Evolutionary conservation across 2,329 filamentous ascomycete species (phyloP), one percentile per base, ranked within the genome.

Genomic region (Zasmidium cellare): DNA sequence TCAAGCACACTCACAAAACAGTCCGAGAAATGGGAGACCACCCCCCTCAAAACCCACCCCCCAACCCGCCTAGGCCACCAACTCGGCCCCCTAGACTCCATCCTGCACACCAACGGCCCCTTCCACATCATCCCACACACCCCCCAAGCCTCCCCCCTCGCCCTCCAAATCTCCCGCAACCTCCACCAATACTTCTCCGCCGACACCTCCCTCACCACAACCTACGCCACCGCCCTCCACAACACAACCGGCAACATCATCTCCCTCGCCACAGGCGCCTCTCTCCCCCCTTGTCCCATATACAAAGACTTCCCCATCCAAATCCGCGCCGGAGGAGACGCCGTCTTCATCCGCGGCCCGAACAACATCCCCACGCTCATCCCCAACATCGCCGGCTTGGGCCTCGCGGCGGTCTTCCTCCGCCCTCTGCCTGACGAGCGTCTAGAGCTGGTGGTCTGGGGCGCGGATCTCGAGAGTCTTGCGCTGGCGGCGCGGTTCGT

Each of bases 361-460:
- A 41, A 41, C n/a, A n/a, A n/a, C 35, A 14, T 41, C 6, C 35
- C 35, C 7, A 14, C 35, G 12, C n/a, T 41, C 12, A 41, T 41
- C 16, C 35, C 35, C 11, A 41, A n/a, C 35, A 41, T 14, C 12
- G 35, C 7, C 5, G 35, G 16, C 16, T 14, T 41, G 11, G 75
- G 76, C 2, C 71, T 83, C 46, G 80, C 77, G 25, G 79, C 81
- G 2, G 76, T 82, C 16, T 85, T 81, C 63, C 66, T 86, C 12
- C 75, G 78, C 20, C 82, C 83, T 2, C 61, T 82, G 24, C 65
- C 70, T 1, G 69, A 73, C 24, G 78, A 80, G 56, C 71, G 77
- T 53, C 71, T 85, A 51, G 82, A 84, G 65, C 69, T 86, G 35
- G 77, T 85, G 2, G 68, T 86, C 6, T 86, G 83, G 84, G 84